Conservation (phyloP, 1,284 basidiomycete species). For the Apiotrichum porosum region DNA sequence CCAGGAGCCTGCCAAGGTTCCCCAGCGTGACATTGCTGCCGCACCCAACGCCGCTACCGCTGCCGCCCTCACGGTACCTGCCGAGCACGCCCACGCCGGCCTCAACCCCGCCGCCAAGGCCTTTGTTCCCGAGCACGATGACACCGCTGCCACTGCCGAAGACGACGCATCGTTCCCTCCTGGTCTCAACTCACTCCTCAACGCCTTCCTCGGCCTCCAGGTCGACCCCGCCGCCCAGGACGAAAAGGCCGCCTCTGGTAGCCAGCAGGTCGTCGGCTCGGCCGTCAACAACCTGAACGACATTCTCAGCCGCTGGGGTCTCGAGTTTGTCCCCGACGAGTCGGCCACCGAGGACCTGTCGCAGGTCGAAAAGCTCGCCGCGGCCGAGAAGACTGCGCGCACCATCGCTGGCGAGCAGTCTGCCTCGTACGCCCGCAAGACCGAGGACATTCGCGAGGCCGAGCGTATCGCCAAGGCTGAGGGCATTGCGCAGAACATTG, state of each 20-base stretch:
- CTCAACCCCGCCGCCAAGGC: slow-evolving; percentile 1
- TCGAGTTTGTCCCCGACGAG: slow-evolving; percentile 38
- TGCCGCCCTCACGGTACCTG: neutral
- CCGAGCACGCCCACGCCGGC: neutral
- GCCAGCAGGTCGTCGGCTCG: slow-evolving; percentile 17
- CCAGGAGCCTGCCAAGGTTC: no score
- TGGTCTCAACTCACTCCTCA: slow-evolving; percentile 40
- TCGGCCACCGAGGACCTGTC: slow-evolving; percentile 12
- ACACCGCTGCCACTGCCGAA: neutral
- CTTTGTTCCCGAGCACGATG: neutral
- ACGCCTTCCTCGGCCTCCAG: slow-evolving; percentile 37
- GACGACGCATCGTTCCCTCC: slow-evolving; percentile 17
- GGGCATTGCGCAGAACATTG: neutral
- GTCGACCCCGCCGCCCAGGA: slow-evolving; percentile 25
- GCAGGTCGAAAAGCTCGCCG: slow-evolving; percentile 4
- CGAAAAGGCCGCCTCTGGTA: slow-evolving; percentile 11
- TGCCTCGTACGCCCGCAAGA: no score
- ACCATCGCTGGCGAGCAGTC: no score
- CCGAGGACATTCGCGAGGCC: neutral
- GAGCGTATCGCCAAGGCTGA: neutral
- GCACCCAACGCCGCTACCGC: neutral
- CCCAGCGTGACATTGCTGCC: neutral
- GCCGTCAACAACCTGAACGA: slow-evolving; percentile 36
- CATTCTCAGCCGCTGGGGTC: slow-evolving; percentile 38
- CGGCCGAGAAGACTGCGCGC: neutral